Evolutionary conservation across 2,329 filamentous ascomycete species (phyloP).

Genomic region (Apiospora arundinis): DNA sequence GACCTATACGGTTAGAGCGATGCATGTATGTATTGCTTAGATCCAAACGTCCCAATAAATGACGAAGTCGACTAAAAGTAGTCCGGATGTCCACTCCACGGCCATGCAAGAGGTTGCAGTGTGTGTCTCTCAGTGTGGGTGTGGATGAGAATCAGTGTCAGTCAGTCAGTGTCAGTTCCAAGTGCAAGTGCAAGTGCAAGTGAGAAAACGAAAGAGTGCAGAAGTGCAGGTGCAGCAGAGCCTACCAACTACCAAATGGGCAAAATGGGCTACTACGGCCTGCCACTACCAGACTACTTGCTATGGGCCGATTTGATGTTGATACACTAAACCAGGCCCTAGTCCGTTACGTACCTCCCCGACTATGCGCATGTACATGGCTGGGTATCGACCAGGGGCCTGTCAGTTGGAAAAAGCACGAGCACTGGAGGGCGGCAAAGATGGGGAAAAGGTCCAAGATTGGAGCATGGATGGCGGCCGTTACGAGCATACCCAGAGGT

Average conservation of each 20-base stretch:
- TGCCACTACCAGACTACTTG: no score
- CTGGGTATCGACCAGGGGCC: conserved; percentile 5
- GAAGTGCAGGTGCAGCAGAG: not conserved
- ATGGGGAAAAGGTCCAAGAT: conserved; percentile 14
- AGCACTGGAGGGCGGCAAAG: conserved; percentile 18
- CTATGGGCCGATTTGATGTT: conserved; percentile 15
- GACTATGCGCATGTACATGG: not conserved
- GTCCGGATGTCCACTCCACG: conserved; percentile 25
- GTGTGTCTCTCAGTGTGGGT: conserved; percentile 4
- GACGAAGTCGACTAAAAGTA: conserved; percentile 28
- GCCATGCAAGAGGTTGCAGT: conserved; percentile 19
- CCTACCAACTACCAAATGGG: no score
- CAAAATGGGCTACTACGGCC: no score
- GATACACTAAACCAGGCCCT: conserved; percentile 16
- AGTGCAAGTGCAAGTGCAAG: not conserved
- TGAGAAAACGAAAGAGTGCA: not conserved
- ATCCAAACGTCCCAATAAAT: conserved; percentile 34
- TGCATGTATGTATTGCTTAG: conserved; percentile 33
- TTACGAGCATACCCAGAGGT: conserved; percentile 1
- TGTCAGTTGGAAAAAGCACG: conserved; percentile 10
- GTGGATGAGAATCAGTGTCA: not conserved
- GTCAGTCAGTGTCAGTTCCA: not conserved
- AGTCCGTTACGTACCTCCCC: conserved; percentile 13
- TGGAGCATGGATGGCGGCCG: conserved; percentile 15
- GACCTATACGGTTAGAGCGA: conserved; percentile 17